A percentile compares a stretch with the other conserved stretches of the same genome.
These are phyloP conservation scores for Exophiala xenobiotica DNA, from an alignment of 2,329 filamentous ascomycete species.

Conservation along the genomic window DNA sequence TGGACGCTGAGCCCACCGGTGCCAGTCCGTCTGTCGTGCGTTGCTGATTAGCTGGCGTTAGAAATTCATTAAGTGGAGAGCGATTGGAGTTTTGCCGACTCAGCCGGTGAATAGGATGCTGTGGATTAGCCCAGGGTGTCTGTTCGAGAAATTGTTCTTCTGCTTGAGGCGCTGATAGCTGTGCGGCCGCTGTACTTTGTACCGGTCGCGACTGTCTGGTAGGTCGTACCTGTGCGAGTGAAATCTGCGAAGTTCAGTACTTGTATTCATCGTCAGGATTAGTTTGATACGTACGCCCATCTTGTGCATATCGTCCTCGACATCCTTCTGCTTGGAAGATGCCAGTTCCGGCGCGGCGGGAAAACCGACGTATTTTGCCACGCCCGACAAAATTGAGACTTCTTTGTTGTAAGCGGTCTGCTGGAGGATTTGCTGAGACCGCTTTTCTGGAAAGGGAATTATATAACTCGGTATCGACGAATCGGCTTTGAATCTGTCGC, in stretches of 20 bases:
- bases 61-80: conserved; percentile 35
- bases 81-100: conserved; percentile 37
- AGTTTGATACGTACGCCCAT: conserved; percentile 71
- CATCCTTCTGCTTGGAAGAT: conserved; percentile 67
- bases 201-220: conserved; percentile 31
- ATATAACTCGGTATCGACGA: conserved; percentile 79
- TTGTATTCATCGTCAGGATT: neutral
- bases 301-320: conserved; percentile 82
- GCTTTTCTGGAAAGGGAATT: conserved; percentile 74
- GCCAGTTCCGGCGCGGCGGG: conserved; percentile 86
- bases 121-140: conserved; percentile 89
- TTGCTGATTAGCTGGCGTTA: conserved; percentile 47
- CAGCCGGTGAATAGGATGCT: conserved; percentile 67
- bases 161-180: conserved; percentile 41
- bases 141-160: conserved; percentile 86
- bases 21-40: conserved; percentile 43
- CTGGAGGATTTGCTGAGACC: conserved; percentile 74
- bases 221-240: conserved; percentile 17
- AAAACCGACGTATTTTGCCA: conserved; percentile 95
- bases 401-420: conserved; percentile 93
- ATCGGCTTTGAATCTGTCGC: conserved; percentile 75
- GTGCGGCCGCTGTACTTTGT: conserved; percentile 33
- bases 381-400: conserved; percentile 82
- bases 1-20: conserved; percentile 48
- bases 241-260: conserved; percentile 24